A percentile compares a stretch with the other conserved stretches of the same genome.
Conservation (phyloP, 1,284 basidiomycete genomes). For the Pyrrhoderma noxium region DNA sequence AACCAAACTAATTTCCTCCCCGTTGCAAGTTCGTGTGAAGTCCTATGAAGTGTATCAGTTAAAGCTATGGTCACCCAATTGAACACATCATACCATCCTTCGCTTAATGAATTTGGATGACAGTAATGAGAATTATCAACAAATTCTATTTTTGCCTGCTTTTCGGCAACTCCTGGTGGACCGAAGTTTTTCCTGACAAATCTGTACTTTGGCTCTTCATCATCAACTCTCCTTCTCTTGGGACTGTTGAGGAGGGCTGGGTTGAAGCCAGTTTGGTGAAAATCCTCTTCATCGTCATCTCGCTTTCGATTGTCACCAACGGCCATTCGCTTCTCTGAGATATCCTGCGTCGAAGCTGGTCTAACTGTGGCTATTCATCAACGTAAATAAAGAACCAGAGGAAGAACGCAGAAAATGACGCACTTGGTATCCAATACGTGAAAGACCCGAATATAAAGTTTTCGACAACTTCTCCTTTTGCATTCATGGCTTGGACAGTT, state of each 20-base stretch:
- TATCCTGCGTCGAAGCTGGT: conserved; percentile 5
- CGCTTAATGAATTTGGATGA: conserved; percentile 11
- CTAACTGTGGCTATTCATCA: conserved; percentile 4
- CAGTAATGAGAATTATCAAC: conserved; percentile 18
- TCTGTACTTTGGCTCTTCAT: no score
- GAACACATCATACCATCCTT: conserved; percentile 14
- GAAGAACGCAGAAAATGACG: conserved; percentile 20
- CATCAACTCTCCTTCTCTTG: no score
- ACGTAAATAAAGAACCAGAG: not conserved
- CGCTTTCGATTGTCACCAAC: conserved; percentile 12
- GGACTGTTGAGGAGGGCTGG: conserved; percentile 1
- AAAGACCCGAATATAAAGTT: conserved; percentile 64
- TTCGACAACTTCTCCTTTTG: conserved; percentile 47
- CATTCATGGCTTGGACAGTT: conserved; percentile 55
- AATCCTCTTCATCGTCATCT: conserved; percentile 6
- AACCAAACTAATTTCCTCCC: not conserved
- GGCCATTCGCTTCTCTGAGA: not conserved
- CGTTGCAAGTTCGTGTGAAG: no score
- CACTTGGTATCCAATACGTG: conserved; percentile 50
- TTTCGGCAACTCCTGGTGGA: not conserved
- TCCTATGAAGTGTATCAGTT: no score
- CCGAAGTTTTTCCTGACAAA: no score
- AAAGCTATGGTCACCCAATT: no score
- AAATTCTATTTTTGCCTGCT: conserved; percentile 14
- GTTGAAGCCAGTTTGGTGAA: not conserved